phyloP scores from a whole-genome alignment of 495 filamentous ascomycete genomes.

The Sphaerosporella brunnea region DNA sequence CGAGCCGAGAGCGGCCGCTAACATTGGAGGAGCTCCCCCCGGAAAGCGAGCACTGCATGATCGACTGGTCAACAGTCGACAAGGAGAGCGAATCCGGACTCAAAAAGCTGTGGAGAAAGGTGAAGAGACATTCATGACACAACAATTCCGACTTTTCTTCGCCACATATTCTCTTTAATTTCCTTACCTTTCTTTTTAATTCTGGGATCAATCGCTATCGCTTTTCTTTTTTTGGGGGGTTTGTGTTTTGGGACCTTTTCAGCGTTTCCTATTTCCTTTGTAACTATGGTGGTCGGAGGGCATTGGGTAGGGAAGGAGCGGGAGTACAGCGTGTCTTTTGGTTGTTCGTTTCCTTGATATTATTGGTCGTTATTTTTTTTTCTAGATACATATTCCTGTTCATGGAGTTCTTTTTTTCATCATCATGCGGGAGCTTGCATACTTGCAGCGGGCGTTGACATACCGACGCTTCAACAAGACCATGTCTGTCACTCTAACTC shows the following conservation, averaged over 20 bases:
- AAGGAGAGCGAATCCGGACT: slow-evolving; percentile 18
- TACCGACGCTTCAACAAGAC: too few relatives aligned
- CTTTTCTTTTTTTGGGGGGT: background rate
- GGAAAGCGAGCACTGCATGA: slow-evolving; percentile 29
- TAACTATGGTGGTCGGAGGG: background rate
- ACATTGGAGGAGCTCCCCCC: slow-evolving; percentile 36
- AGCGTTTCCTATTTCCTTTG: too few relatives aligned
- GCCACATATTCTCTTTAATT: slow-evolving; percentile 19
- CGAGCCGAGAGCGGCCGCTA: slow-evolving; percentile 31
- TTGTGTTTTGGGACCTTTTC: too few relatives aligned
- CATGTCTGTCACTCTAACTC: too few relatives aligned
- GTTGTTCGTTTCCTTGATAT: too few relatives aligned
- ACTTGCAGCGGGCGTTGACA: too few relatives aligned
- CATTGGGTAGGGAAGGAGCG: background rate
- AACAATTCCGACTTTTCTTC: slow-evolving; percentile 6
- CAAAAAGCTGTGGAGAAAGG: slow-evolving; percentile 19
- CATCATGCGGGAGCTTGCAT: too few relatives aligned
- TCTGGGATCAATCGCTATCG: background rate
- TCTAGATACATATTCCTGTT: too few relatives aligned
- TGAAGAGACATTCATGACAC: slow-evolving; percentile 11
- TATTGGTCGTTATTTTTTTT: slow-evolving; percentile 1
- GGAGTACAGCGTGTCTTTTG: background rate
- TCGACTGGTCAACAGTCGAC: slow-evolving; percentile 17
- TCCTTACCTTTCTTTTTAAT: background rate
- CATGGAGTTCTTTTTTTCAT: too few relatives aligned